phyloP scores from a whole-genome alignment of 2,329 filamentous ascomycete genomes.

The Colletotrichum tofieldiae region DNA sequence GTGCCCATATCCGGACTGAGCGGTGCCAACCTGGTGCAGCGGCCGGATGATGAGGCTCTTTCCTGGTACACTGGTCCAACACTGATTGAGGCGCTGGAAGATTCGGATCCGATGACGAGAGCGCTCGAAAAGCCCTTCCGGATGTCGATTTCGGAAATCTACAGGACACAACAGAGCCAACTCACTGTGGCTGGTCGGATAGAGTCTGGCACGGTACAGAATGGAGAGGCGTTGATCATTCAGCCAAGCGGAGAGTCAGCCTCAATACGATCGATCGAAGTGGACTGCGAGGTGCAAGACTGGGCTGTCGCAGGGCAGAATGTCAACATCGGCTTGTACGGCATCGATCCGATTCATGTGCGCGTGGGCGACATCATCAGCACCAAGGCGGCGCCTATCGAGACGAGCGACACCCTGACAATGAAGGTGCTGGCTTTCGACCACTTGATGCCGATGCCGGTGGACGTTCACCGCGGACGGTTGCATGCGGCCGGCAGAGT shows the following conservation, averaged over 20 bases:
- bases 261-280: slow-evolving; percentile 84
- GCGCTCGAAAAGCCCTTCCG: slow-evolving; percentile 85
- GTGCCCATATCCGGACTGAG: slow-evolving; percentile 91
- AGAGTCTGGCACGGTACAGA: slow-evolving; percentile 86
- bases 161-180: slow-evolving; percentile 84
- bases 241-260: slow-evolving; percentile 88
- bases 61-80: slow-evolving; percentile 88
- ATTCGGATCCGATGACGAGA: slow-evolving; percentile 80
- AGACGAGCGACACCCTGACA: slow-evolving; percentile 80
- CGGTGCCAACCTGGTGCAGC: slow-evolving; percentile 85
- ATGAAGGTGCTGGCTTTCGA: slow-evolving; percentile 92
- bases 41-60: slow-evolving; percentile 68
- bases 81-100: slow-evolving; percentile 87
- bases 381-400: slow-evolving; percentile 76
- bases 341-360: slow-evolving; percentile 89
- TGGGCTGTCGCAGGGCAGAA: slow-evolving; percentile 97
- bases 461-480: slow-evolving; percentile 90
- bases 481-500: slow-evolving; percentile 86
- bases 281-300: slow-evolving; percentile 80
- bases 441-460: slow-evolving; percentile 87
- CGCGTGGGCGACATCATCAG: slow-evolving; percentile 91
- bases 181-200: slow-evolving; percentile 90
- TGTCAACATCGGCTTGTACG: slow-evolving; percentile 84
- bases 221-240: slow-evolving; percentile 84
- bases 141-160: slow-evolving; percentile 90